Conservation (phyloP, 192 early-diverging fungal species). For the Martensiomyces pterosporus region DNA sequence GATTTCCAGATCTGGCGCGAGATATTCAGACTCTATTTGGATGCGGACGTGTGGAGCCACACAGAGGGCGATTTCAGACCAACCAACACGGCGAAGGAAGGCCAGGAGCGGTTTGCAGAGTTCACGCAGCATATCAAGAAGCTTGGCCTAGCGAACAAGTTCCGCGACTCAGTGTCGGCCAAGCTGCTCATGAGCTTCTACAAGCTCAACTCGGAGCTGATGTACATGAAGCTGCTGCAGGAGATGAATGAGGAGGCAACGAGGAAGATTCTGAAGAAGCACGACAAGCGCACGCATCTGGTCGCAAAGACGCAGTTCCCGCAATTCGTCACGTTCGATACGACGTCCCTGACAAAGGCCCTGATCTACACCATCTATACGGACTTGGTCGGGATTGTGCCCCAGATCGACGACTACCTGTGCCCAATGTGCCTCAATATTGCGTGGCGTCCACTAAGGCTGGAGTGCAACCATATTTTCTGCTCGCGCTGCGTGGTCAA, state of each 20-base stretch:
- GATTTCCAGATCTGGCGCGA: constrained; percentile 69
- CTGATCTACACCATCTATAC: constrained; percentile 61
- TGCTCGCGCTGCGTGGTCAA: constrained; percentile 79
- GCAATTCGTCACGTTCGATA: constrained; percentile 29
- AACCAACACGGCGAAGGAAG: constrained; percentile 53
- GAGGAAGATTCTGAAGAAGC: constrained; percentile 85
- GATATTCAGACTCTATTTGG: constrained; percentile 65
- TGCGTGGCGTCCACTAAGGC: constrained; percentile 73
- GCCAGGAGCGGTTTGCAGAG: constrained; percentile 58
- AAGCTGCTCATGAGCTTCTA: constrained; percentile 44
- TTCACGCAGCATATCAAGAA: constrained; percentile 50
- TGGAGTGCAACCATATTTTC: constrained; percentile 71
- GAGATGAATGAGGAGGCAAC: constrained; percentile 73
- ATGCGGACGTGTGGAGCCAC: constrained; percentile 65
- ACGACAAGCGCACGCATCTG: constrained; percentile 79
- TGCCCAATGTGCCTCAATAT: constrained; percentile 79
- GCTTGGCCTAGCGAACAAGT: constrained; percentile 16
- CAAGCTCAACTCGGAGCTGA: constrained; percentile 66
- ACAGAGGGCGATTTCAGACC: constrained; percentile 58
- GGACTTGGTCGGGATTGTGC: constrained; percentile 66
- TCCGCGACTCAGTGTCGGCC: constrained; percentile 36
- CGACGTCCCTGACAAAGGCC: constrained; percentile 47
- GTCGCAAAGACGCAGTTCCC: constrained; percentile 50
- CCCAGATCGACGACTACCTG: constrained; percentile 73
- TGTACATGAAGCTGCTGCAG: constrained; percentile 66